Percentiles rank a stretch among this genome's conserved stretches.
phyloP scores from a whole-genome alignment of 2,329 filamentous ascomycete species.

The Pseudocercospora eumusae region DNA sequence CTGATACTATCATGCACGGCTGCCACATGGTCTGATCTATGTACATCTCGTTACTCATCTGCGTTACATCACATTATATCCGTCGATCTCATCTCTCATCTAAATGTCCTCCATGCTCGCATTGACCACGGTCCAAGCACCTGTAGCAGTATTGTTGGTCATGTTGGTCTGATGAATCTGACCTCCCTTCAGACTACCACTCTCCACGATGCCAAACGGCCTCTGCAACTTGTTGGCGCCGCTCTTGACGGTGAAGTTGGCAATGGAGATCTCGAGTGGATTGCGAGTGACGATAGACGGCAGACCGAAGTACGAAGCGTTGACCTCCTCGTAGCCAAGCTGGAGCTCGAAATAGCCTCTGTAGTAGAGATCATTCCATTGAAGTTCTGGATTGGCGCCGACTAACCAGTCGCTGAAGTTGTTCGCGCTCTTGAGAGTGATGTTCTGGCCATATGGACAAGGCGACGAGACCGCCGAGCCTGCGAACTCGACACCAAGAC shows the following conservation, averaged over 20 bases:
- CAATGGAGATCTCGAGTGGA: constrained; percentile 64
- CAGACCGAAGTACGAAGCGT: constrained; percentile 66
- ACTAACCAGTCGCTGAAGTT: constrained; percentile 49
- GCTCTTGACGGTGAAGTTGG: constrained; percentile 67
- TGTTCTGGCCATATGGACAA: constrained; percentile 61
- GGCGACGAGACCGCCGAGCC: constrained; percentile 66
- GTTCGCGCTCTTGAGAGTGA: constrained; percentile 56
- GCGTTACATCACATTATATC: neutral
- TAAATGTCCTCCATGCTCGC: constrained; percentile 24
- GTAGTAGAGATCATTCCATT: constrained; percentile 74
- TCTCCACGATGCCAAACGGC: constrained; percentile 56
- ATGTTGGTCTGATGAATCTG: constrained; percentile 41
- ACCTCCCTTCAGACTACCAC: constrained; percentile 58
- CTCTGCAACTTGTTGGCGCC: constrained; percentile 62
- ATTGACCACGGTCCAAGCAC: constrained; percentile 24
- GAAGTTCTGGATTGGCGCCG: constrained; percentile 61
- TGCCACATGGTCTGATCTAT: neutral
- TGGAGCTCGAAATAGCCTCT: constrained; percentile 70
- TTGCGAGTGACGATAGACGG: constrained; percentile 63
- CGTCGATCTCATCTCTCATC: neutral
- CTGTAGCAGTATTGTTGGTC: constrained; percentile 41
- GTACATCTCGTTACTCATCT: neutral
- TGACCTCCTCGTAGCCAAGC: constrained; percentile 57
- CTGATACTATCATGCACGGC: neutral
- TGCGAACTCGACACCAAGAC: constrained; percentile 56